Evolutionary conservation across 106 monocot species (phyloP), one percentile per base, ranked within the genome.

Genomic region (Dioscorea dumetorum): DNA sequence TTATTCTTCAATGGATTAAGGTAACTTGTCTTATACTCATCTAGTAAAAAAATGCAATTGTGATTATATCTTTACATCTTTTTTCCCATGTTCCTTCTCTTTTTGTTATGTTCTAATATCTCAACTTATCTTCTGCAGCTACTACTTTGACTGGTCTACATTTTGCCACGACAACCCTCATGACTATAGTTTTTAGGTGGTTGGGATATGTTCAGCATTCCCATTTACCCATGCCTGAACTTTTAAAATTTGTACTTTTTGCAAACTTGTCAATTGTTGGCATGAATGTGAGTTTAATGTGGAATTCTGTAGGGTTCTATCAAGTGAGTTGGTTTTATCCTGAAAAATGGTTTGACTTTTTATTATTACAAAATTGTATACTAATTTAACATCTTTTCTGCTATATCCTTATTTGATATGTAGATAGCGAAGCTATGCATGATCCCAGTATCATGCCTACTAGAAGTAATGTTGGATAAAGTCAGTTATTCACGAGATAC

Each of bases 391-490:
- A 41, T 14, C 19, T 54, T 54, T 54, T 15, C 19, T 18, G 9
- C 54, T 54, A 14, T 54, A 22, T 33, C 57, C 0, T 17, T 12
- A 13, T 18, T 72, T 69, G 41, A 41, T 41, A 6, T 51, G 49
- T 78, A 88, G 88, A 88, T 88, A 61, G 88, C 88, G 50, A 88
- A 84, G 70, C 57, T 88, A 16, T 84, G 84, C 69, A 88, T 88
- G 83, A 88, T 88, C 20, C 88, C 88, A 41, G 88, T 88, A 13
- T 84, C 88, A 48, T 88, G 88, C 67, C 65, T 88, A 69, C 67
- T 88, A 12, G 88, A 88, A 65, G 88, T 88, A 61, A 8, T 88
- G 22, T 84, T 88, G 67, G 88, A 88, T 70, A 88, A 88, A 70
- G 69, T 88, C 13, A 69, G 78, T 16, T 88, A 88, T 53, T 88